Evolutionary conservation across 2,329 filamentous ascomycete genomes (phyloP).

Genomic region (Aspergillus puulaauensis): DNA sequence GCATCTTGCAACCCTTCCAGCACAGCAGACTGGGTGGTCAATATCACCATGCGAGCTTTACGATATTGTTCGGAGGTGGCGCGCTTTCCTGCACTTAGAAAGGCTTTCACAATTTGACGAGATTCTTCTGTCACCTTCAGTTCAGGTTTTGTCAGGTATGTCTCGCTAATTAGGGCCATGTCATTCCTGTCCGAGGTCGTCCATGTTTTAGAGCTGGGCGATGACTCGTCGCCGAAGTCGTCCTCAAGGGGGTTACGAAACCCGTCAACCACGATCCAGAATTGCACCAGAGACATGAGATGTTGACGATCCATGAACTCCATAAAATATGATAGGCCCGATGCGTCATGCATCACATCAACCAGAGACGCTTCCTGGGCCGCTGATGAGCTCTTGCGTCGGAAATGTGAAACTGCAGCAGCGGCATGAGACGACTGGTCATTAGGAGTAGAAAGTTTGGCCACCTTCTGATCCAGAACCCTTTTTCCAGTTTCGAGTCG

Average conservation of each 20-base stretch:
- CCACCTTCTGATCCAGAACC: slow-evolving; percentile 84
- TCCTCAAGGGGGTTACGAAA: slow-evolving; percentile 93
- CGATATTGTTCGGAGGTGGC: slow-evolving; percentile 82
- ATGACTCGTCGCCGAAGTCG: slow-evolving; percentile 69
- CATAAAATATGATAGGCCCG: slow-evolving; percentile 97
- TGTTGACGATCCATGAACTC: slow-evolving; percentile 95
- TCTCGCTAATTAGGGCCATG: slow-evolving; percentile 86
- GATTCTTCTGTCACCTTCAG: slow-evolving; percentile 72
- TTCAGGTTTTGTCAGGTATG: slow-evolving; percentile 79
- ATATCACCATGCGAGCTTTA: slow-evolving; percentile 74
- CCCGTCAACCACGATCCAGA: slow-evolving; percentile 97
- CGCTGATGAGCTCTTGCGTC: slow-evolving; percentile 52
- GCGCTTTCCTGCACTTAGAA: slow-evolving; percentile 72
- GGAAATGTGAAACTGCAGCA: slow-evolving; percentile 29
- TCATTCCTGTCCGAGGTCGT: slow-evolving; percentile 82
- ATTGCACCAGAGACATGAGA: slow-evolving; percentile 87
- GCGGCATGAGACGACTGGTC: slow-evolving; percentile 39
- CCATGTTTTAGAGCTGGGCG: slow-evolving; percentile 67
- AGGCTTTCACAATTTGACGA: slow-evolving; percentile 69
- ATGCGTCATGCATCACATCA: slow-evolving; percentile 85
- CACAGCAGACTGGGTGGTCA: slow-evolving; percentile 78
- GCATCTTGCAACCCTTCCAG: slow-evolving; percentile 80
- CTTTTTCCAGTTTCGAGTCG: slow-evolving; percentile 88
- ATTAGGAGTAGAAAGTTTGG: slow-evolving; percentile 71
- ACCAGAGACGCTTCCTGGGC: slow-evolving; percentile 74